phyloP scores from a whole-genome alignment of 345 rosid genomes.

The Murraya koenigii region DNA sequence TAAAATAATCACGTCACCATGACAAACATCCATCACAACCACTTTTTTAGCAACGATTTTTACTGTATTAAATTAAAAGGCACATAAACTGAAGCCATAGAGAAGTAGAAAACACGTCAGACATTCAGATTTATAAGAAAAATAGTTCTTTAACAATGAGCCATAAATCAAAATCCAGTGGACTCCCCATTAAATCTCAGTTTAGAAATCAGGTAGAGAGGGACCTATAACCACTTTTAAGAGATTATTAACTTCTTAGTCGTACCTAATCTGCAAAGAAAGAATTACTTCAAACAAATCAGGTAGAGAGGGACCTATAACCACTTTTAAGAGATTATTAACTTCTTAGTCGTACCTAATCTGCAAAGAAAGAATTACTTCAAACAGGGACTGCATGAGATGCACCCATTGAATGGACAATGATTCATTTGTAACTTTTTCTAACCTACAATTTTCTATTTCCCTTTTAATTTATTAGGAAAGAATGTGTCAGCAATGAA shows the following conservation, averaged over 20 bases:
- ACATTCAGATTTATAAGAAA: not conserved
- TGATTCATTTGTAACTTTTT: not conserved
- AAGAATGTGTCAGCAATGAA: not conserved
- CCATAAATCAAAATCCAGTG: not conserved
- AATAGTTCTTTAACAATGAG: not conserved
- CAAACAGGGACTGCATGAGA: not conserved
- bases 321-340: not conserved
- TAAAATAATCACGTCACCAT: not conserved
- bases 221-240: not conserved
- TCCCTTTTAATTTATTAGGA: not conserved
- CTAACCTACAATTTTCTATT: no score
- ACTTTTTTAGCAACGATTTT: not conserved
- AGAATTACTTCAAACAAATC: not conserved
- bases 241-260: not conserved
- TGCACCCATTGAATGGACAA: not conserved
- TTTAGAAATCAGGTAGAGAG: not conserved
- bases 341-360: not conserved
- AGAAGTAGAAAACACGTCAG: not conserved
- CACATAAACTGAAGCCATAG: not conserved
- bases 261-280: not conserved
- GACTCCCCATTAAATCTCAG: not conserved
- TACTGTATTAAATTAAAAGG: not conserved
- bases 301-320: not conserved
- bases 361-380: not conserved
- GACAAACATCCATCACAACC: not conserved